These are phyloP conservation scores for Pyrus bretschneideri DNA, from an alignment of 306 rosid species.

Conservation along the genomic window DNA sequence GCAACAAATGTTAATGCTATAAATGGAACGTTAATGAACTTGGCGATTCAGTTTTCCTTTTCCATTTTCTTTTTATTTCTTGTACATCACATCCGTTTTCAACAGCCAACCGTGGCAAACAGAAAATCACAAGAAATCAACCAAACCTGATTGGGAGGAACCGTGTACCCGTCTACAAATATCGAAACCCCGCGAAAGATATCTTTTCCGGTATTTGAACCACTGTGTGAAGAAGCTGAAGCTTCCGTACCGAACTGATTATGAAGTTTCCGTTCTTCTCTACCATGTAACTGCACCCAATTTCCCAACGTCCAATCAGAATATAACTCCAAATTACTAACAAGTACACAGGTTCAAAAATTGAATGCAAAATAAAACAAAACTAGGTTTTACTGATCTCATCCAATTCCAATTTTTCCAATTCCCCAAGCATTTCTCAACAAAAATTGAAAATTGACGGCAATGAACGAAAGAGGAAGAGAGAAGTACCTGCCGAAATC, in stretches of 20 bases:
- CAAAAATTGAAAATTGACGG: not conserved
- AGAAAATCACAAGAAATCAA: not conserved
- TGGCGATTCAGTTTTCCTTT: not conserved
- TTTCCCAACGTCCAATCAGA: not conserved
- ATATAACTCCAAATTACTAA: not conserved
- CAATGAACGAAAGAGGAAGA: not conserved
- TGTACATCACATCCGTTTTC: not conserved
- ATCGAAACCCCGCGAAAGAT: conserved; percentile 70
- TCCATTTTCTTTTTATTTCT: not conserved
- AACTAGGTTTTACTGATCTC: not conserved
- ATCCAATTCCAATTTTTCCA: not conserved
- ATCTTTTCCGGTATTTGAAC: conserved; percentile 31
- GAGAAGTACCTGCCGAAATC: conserved; percentile 49
- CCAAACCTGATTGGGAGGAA: conserved; percentile 77
- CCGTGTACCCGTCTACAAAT: conserved; percentile 87
- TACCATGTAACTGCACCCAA: conserved; percentile 59
- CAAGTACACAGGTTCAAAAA: not conserved
- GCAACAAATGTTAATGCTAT: not conserved
- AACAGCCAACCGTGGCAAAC: conserved; percentile 2
- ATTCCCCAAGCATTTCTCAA: not conserved
- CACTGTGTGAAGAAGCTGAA: conserved; percentile 33
- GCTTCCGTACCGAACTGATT: conserved; percentile 64
- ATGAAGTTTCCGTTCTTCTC: conserved; percentile 70
- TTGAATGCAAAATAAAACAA: not conserved
- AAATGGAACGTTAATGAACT: not conserved